phyloP scores from a whole-genome alignment of 345 rosid species.

The Linum usitatissimum region DNA sequence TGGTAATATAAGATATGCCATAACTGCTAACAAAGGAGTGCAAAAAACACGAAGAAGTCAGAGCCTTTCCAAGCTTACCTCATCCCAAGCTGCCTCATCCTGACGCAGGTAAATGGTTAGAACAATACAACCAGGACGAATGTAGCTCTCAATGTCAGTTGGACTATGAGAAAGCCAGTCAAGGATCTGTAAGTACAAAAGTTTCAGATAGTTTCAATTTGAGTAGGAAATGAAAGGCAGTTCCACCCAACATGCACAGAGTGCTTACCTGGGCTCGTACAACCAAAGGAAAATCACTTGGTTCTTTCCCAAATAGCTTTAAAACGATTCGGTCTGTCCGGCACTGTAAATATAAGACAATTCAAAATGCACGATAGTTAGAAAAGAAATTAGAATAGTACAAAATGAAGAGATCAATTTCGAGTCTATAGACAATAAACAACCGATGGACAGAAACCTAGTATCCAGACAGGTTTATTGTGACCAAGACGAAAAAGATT shows the following conservation, averaged over 20 bases:
- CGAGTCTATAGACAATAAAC: too few relatives aligned
- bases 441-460: too few relatives aligned
- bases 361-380: too few relatives aligned
- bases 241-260: slow-evolving; percentile 8
- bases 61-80: slow-evolving; percentile 38
- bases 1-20: slow-evolving; percentile 8
- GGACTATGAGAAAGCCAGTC: slow-evolving; percentile 95
- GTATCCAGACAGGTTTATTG: too few relatives aligned
- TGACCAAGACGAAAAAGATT: too few relatives aligned
- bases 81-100: slow-evolving; percentile 79
- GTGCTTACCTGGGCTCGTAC: slow-evolving; percentile 71
- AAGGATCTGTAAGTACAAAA: slow-evolving; percentile 55
- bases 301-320: slow-evolving; percentile 93
- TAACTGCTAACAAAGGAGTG: slow-evolving; percentile 2
- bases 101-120: slow-evolving; percentile 82
- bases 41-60: slow-evolving; percentile 4
- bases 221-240: slow-evolving; percentile 7
- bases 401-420: too few relatives aligned
- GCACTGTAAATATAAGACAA: slow-evolving; percentile 39
- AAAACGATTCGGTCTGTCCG: slow-evolving; percentile 90
- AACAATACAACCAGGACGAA: slow-evolving; percentile 90
- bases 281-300: slow-evolving; percentile 78
- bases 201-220: slow-evolving; percentile 12
- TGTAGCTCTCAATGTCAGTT: slow-evolving; percentile 97
- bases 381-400: too few relatives aligned